Percentiles rank a stretch among this genome's conserved stretches.
phyloP scores from a whole-genome alignment of 2,329 filamentous ascomycete genomes.

The Trichoderma sp. region DNA sequence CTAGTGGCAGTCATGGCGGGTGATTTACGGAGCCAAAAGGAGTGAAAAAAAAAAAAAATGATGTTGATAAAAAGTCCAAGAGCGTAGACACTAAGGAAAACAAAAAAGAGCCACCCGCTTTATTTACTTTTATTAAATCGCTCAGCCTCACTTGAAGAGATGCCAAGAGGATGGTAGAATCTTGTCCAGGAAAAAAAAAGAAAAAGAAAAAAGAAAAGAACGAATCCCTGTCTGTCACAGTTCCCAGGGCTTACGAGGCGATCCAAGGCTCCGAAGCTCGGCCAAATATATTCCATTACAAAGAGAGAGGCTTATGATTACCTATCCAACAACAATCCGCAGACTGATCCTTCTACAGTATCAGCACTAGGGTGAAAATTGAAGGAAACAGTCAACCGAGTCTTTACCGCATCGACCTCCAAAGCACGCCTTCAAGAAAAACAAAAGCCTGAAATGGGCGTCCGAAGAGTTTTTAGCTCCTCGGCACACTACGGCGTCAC shows the following conservation, averaged over 20 bases:
- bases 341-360: neutral
- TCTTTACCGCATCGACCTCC: neutral
- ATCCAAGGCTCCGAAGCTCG: neutral
- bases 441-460: neutral
- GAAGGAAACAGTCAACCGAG: slow-evolving; percentile 5
- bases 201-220: neutral
- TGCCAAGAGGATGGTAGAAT: neutral
- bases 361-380: neutral
- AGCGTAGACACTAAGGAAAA: neutral
- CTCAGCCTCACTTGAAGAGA: neutral
- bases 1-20: slow-evolving; percentile 6
- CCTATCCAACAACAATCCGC: neutral
- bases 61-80: neutral
- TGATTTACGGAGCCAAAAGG: neutral
- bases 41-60: neutral
- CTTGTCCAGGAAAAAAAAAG: neutral
- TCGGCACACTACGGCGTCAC: neutral
- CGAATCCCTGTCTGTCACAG: neutral
- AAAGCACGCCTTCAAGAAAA: neutral
- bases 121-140: neutral
- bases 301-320: neutral
- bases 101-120: neutral
- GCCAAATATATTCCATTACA: neutral
- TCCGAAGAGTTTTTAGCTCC: neutral
- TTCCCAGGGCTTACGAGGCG: neutral